Base-by-base conservation (phyloP, 1,284 basidiomycete species). In the Naganishia liquefaciens region DNA sequence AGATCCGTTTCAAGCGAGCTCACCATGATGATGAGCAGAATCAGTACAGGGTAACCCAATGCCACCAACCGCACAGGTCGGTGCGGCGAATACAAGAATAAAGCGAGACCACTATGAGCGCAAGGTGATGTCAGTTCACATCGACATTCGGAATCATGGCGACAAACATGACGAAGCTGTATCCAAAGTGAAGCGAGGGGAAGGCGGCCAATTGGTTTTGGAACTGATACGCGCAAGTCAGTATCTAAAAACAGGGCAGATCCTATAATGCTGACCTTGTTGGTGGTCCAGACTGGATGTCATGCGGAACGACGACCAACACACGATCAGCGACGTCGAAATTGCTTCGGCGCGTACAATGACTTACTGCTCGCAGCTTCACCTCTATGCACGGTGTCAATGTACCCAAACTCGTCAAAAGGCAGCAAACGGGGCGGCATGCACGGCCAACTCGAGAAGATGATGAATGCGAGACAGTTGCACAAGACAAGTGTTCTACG, bases 381-480 rank as follows among this genome's bases (percentile, higher is more conserved):
- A 28, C 73, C 73, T 6, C 72, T 69, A 66, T 76, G 75, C 28
- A 76, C 61, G 11, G 73, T 76, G 50, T 76, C 73, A 40, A 76
- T 54, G 57, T 75, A 76, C 2, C 72, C 73, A 63, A 70, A 73
- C 50, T 73, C 71, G 9, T 68, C 63, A 30, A 67, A 69, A 17
- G 76, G 74, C 51, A 78, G 67, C 37, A 78, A 69, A 15, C 77
- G 64, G 11, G 77, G 77, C 2, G 77, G 77, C 77, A 78, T 78
- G 65, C 75, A 76, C 30, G 77, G 77, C 77, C 77, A 78, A 44
- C 70, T 68, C 27, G 77, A 77, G 63, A 78, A 78, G 57, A 78
- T 69, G 69, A 77, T 68, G 57, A 78, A 78, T 6, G 77, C 77
- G 52, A 78, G 66, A 37, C 72, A 73, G 68, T 78, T 78, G 63